Evolutionary conservation across 1,284 basidiomycete species (phyloP), one percentile per base, ranked within the genome.

Genomic region (Ceratobasidium papillatum): DNA sequence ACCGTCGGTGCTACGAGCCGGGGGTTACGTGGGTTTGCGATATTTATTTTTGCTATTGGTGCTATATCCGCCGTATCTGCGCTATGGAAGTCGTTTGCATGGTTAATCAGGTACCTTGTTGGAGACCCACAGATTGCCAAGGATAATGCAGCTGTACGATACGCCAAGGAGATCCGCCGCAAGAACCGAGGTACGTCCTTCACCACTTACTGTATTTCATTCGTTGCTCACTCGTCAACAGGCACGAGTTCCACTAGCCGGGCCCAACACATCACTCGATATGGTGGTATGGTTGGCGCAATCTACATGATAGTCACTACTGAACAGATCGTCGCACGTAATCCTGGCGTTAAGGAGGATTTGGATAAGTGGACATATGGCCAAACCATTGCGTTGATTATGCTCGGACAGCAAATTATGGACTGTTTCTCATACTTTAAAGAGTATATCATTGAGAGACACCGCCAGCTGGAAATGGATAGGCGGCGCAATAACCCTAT

Each of bases 271-370:
- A 51, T 72, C 41, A 61, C 56, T 38, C 69, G 56, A 34, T 72
- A 45, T 17, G 69, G 69, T 1, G 69, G 69, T 32, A 27, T 62
- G 56, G 69, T 49, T 17, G 69, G 69, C 8, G 47, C 59, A 43
- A 72, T 72, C 43, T 72, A 72, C 43, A 72, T 72, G 69, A 72
- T 72, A 27, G 56, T 72, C 27, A 72, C 69, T n/a, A 72, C 58
- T 5, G 69, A 72, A 36, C 69, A 72, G 32, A 72, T 72, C 30
- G 69, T 72, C 34, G 4, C 2, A 14, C 56, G 41, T 8, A 62
- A 72, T 58, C 69, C 54, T 25, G 43, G 45, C 4, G 68, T 58
- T 11, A 59, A 25, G 1, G 36, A 25, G 0, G 27, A 61, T 9
- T n/a, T 72, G 25, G n/a, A n/a, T 3, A 4, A 14, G 14, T 72